Evolutionary conservation across 2,329 filamentous ascomycete species (phyloP), one percentile per base, ranked within the genome.

Genomic region (Sporothrix mexicana): DNA sequence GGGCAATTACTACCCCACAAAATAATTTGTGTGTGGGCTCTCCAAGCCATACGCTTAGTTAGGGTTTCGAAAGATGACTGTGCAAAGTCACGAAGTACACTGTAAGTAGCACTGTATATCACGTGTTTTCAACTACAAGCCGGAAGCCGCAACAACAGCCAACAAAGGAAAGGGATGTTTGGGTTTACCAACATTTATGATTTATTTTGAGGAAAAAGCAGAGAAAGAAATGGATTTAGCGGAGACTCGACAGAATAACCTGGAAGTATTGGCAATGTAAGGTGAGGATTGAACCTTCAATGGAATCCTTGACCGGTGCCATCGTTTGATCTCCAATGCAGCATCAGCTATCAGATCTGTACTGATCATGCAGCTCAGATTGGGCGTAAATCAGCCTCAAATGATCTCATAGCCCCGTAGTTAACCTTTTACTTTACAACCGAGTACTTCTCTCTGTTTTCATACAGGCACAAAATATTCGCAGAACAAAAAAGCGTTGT

Each of bases 1-100:
- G 47, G 15, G 41, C 8, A 55, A 55, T 15, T 43, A 64, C 20
- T 55, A 66, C 51, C 72, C 72, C 72, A 73, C 43, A 73, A 55
- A 25, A 61, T 45, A 71, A 66, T 47, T 57, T 61, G 69, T 73
- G 72, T 73, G 72, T 73, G 72, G 72, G 72, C 68, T 49, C 53
- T n/a, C 57, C 20, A 49, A 57, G 30, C 45, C 23, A 12, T 23
- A 23, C 51, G 66, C 66, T 53, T 68, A 68, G 68, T 73, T 73
- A 73, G 72, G 72, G 72, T 68, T 70, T 71, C 30, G 23, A 13
- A 36, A 20, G 15, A 15, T 45, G 9, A 30, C 51, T 23, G 51
- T 69, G 36, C 20, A 3, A 15, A 13, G 23, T 17, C 20, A 17
- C 7, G 0, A 6, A 6, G 7, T 2, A 2, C n/a, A 66, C 61